Percentiles rank a stretch among this genome's conserved stretches.
phyloP scores from a whole-genome alignment of 169 alveolate species.

The Plasmodium gonderi region DNA sequence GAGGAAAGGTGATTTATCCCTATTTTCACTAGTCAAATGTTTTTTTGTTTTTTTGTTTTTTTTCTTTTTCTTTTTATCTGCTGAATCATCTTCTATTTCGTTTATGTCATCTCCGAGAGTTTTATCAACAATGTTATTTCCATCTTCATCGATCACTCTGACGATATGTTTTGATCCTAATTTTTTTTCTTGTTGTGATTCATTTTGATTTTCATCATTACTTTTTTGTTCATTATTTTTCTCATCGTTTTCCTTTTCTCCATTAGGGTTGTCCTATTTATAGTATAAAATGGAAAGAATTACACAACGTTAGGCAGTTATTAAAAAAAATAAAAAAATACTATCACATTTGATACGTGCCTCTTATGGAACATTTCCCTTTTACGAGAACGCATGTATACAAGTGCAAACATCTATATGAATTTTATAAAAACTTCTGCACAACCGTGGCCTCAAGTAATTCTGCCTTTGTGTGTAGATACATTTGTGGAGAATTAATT shows the following conservation, averaged over 20 bases:
- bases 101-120: not conserved
- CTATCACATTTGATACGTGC: not conserved
- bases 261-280: not conserved
- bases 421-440: not conserved
- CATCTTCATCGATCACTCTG: not conserved
- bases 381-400: too few species aligned
- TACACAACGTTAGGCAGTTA: not conserved
- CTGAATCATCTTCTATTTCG: not conserved
- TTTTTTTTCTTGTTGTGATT: not conserved
- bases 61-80: not conserved
- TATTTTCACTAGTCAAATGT: slow-evolving; percentile 1
- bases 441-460: not conserved
- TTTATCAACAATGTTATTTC: not conserved
- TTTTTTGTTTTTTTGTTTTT: slow-evolving; percentile 6
- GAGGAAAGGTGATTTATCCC: slow-evolving; percentile 52
- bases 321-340: not conserved
- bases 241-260: not conserved
- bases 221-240: not conserved
- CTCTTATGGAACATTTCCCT: too few species aligned
- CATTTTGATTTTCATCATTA: not conserved
- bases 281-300: not conserved
- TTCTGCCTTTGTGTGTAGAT: not conserved
- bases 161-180: not conserved
- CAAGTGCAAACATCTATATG: not conserved
- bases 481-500: not conserved